Conservation (phyloP, 345 rosid species). For the Syzygium aromaticum region DNA sequence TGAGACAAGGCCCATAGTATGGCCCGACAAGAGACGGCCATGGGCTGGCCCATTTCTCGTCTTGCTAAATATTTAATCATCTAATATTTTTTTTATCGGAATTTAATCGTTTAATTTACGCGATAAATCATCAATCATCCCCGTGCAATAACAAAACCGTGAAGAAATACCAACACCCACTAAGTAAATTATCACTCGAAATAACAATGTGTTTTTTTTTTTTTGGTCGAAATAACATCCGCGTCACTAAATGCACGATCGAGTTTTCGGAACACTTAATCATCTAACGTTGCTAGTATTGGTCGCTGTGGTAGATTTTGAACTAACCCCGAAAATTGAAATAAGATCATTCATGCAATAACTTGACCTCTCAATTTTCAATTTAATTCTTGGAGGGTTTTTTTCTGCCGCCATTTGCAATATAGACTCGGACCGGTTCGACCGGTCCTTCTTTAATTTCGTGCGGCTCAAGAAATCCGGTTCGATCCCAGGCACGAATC, state of each 20-base stretch:
- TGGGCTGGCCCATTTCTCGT: neutral
- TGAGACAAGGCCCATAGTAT: neutral
- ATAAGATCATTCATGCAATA: neutral
- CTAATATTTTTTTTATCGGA: neutral
- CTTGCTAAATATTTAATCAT: neutral
- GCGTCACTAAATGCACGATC: fast-evolving
- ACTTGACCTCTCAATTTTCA: neutral
- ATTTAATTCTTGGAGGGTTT: neutral
- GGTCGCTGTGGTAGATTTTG: neutral
- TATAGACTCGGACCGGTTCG: neutral
- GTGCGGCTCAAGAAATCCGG: neutral
- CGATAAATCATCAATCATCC: neutral
- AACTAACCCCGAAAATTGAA: neutral
- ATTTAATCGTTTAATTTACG: neutral
- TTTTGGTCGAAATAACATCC: neutral
- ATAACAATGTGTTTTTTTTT: neutral
- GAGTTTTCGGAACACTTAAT: neutral
- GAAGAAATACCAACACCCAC: neutral
- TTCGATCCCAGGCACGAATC: neutral
- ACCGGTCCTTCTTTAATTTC: neutral
- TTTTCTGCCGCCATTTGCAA: neutral
- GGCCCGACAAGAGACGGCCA: neutral
- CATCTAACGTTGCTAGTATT: neutral
- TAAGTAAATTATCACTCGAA: neutral
- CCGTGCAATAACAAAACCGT: neutral